Evolutionary conservation across 2,329 filamentous ascomycete species (phyloP).

Genomic region (Hirsutella minnesotensis): DNA sequence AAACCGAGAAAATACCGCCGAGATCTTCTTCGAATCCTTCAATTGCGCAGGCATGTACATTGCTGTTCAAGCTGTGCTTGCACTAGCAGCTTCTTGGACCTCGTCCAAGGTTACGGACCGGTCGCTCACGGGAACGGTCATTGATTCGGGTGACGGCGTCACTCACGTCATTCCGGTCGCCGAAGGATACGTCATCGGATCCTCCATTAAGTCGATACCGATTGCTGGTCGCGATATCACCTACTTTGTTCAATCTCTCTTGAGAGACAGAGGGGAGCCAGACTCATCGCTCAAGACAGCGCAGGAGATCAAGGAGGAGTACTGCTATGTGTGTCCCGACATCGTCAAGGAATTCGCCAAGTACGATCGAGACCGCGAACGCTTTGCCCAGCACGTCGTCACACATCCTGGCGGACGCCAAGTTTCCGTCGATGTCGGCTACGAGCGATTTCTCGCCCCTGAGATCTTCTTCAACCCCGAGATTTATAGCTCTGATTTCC

Average conservation of each 20-base stretch:
- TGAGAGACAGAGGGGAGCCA: conserved; percentile 90
- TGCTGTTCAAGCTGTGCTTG: conserved; percentile 92
- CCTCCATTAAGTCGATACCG: conserved; percentile 97
- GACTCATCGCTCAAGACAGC: conserved; percentile 96
- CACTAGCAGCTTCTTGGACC: conserved; percentile 94
- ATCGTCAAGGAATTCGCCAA: conserved; percentile 97
- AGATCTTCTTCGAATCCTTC: conserved; percentile 99
- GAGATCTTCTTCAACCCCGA: conserved; percentile 99
- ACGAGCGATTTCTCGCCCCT: conserved; percentile 93
- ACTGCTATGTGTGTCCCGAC: conserved; percentile 96
- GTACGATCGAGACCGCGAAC: conserved; percentile 84
- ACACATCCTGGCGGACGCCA: conserved; percentile 75
- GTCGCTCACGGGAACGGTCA: conserved; percentile 92
- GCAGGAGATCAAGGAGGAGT: conserved; percentile 96
- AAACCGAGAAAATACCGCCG: conserved; percentile 96
- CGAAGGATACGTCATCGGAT: conserved; percentile 97
- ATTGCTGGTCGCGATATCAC: conserved; percentile 97
- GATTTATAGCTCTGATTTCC: conserved; percentile 97
- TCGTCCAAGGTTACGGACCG: conserved; percentile 95
- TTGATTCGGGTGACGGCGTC: conserved; percentile 96
- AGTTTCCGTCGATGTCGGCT: conserved; percentile 83
- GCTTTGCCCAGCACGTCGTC: conserved; percentile 84
- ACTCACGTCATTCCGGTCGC: conserved; percentile 98
- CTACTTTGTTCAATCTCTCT: conserved; percentile 93
- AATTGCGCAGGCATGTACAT: conserved; percentile 99